Evolutionary conservation across 2,329 filamentous ascomycete species (phyloP), one percentile per base, ranked within the genome.

Genomic region (Epichloe uncinata): DNA sequence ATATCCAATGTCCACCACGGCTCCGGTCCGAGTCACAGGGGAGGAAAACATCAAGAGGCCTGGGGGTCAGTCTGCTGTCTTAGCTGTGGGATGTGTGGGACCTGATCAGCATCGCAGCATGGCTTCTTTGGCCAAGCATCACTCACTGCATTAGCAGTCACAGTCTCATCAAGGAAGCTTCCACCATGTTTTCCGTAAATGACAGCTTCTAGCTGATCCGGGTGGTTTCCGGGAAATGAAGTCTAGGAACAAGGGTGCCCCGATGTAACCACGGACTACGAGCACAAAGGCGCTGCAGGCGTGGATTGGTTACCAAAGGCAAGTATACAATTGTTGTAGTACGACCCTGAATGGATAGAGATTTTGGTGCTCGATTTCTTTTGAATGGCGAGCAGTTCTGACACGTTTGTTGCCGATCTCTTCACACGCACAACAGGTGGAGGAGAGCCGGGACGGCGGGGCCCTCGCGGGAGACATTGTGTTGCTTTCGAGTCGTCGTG

Each of bases 141-240:
- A 22, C 22, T 22, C 22, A 22, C 22, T 22, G 15, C n/a, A 30
- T 16, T 33, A 26, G 3, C 41, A n/a, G 22, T 33, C 33, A 6
- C 42, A 43, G 26, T 22, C 20, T 22, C 20, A 15, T 16, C 20
- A 20, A 20, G 20, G 20, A 20, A 20, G 4, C 20, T 20, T 20
- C 20, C 20, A 4, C 20, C 20, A 20, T 20, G 11, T 13, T 3
- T 16, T 18, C 13, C 37, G 42, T 33, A 6, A 36, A n/a, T 18
- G n/a, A 38, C n/a, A 7, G 5, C 30, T 8, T 30, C 11, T 33
- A 34, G 44, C 15, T 37, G 35, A 13, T 50, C 50, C 42, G 50
- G 47, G 41, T 41, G 43, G 50, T 47, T 52, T 20, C 50, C 50
- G 46, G 46, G 50, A 49, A 47, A 52, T 50, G 47, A 52, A 37